phyloP scores from a whole-genome alignment of 495 filamentous ascomycete genomes.

The Podospora bellae-mahoneyi region DNA sequence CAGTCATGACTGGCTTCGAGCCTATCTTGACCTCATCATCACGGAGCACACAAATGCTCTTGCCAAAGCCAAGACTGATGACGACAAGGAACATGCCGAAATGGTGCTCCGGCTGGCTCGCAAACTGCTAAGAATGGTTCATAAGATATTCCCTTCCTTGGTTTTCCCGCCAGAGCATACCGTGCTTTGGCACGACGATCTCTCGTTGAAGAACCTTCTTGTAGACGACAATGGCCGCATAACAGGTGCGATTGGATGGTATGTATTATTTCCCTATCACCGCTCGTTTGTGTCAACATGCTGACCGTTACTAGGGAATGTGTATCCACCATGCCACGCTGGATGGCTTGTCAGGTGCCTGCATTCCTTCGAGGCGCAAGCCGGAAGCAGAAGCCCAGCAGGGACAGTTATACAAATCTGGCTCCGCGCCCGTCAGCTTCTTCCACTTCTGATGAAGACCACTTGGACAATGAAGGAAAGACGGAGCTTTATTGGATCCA shows the following conservation, averaged over 20 bases:
- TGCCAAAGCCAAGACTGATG: conserved; percentile 15
- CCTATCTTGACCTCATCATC: conserved; percentile 28
- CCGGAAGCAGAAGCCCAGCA: conserved; percentile 32
- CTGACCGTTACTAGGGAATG: conserved; percentile 48
- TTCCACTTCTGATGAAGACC: conserved; percentile 14
- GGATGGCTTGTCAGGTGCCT: conserved; percentile 45
- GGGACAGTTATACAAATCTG: conserved; percentile 31
- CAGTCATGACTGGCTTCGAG: conserved; percentile 33
- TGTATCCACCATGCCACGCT: conserved; percentile 47
- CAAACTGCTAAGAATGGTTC: conserved; percentile 28
- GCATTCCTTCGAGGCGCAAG: conserved; percentile 38
- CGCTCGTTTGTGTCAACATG: background rate
- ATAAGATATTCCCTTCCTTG: conserved; percentile 30
- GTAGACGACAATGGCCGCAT: conserved; percentile 43
- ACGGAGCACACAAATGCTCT: conserved; percentile 28
- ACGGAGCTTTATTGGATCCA: conserved; percentile 38
- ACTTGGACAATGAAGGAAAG: conserved; percentile 36
- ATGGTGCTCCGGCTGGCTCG: conserved; percentile 25
- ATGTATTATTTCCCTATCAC: background rate
- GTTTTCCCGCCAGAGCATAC: conserved; percentile 31
- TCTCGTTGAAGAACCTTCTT: conserved; percentile 51
- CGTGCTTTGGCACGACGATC: conserved; percentile 46
- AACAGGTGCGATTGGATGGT: conserved; percentile 41
- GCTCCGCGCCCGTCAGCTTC: conserved; percentile 19
- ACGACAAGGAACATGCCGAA: conserved; percentile 31